Evolutionary conservation across 192 early-diverging fungal genomes (phyloP), one percentile per base, ranked within the genome.

Genomic region (Entomortierella parvispora): DNA sequence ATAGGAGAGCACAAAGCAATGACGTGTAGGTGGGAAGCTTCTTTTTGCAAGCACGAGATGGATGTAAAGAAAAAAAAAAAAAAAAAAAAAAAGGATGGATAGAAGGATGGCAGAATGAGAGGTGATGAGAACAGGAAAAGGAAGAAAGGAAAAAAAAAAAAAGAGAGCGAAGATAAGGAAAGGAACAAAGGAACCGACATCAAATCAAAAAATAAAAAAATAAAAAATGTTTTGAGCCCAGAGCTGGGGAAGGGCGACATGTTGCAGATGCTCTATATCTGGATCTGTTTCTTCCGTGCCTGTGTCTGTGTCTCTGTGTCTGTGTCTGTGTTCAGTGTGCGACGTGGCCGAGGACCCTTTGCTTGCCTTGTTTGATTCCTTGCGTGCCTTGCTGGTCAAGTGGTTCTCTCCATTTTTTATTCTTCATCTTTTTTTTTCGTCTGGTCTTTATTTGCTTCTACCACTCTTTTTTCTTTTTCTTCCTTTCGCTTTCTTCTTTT

Each of bases 141-240:
- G 26, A 33, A 42, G 29, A 50, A 33, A 23, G 7, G 25, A 22
- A 40, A 14, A 25, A 23, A 65, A 6, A 65, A 45, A 45, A 45
- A 23, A 43, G 45, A 65, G 25, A 53, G 42, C 34, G 32, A 40
- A 43, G 31, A 54, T 37, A 43, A 56, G 47, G 25, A 37, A 18
- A 23, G 22, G 65, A 47, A 28, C 18, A 46, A 11, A 62, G 32
- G 28, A 45, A 7, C 3, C 49, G n/a, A n/a, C n/a, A n/a, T n/a
- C 25, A 69, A 58, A 45, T 42, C 37, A 59, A 51, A 45, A 55
- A 34, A 29, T 20, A 33, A 20, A 9, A 23, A 56, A 37, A 32
- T 15, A 28, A 31, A 8, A 37, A 34, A 53, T n/a, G n/a, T n/a
- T n/a, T n/a, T 23, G 2, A 12, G 6, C 25, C 9, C 2, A 12